phyloP scores from a whole-genome alignment of 768 basidiomycete genomes.

The Ramaria rubella region DNA sequence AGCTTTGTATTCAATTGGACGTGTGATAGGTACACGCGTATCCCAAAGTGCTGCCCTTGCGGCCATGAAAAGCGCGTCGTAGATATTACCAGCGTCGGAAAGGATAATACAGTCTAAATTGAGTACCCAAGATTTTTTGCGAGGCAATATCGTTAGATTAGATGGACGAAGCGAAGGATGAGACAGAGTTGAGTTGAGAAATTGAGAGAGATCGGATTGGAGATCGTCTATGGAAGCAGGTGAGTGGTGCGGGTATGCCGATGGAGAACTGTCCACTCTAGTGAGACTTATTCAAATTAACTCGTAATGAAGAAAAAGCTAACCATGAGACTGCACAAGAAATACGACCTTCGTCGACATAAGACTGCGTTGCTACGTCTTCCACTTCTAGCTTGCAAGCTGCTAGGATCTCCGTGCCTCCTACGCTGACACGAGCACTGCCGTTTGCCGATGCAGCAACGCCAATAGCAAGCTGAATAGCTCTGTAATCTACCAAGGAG shows the following conservation, averaged over 20 bases:
- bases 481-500: slow-evolving; percentile 54
- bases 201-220: slow-evolving; percentile 61
- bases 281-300: background rate
- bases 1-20: slow-evolving; percentile 61
- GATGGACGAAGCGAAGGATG: slow-evolving; percentile 59
- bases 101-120: slow-evolving; percentile 71
- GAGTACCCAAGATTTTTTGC: slow-evolving; percentile 68
- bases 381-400: slow-evolving; percentile 79
- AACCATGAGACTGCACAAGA: slow-evolving; percentile 73
- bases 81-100: slow-evolving; percentile 65
- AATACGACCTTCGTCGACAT: slow-evolving; percentile 54
- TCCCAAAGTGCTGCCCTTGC: slow-evolving; percentile 76
- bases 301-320: slow-evolving; percentile 23
- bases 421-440: slow-evolving; percentile 71
- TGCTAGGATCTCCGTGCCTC: slow-evolving; percentile 74
- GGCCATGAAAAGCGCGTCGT: slow-evolving; percentile 75
- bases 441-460: slow-evolving; percentile 79
- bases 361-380: slow-evolving; percentile 37
- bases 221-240: slow-evolving; percentile 64
- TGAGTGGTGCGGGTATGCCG: slow-evolving; percentile 68
- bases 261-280: slow-evolving; percentile 59
- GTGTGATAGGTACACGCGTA: slow-evolving; percentile 70
- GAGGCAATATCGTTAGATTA: slow-evolving; percentile 51
- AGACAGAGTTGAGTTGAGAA: slow-evolving; percentile 58
- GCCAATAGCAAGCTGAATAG: slow-evolving; percentile 68